These are phyloP conservation scores for Celoporthe dispersa DNA, from an alignment of 2,329 filamentous ascomycete species.

Conservation along the genomic window DNA sequence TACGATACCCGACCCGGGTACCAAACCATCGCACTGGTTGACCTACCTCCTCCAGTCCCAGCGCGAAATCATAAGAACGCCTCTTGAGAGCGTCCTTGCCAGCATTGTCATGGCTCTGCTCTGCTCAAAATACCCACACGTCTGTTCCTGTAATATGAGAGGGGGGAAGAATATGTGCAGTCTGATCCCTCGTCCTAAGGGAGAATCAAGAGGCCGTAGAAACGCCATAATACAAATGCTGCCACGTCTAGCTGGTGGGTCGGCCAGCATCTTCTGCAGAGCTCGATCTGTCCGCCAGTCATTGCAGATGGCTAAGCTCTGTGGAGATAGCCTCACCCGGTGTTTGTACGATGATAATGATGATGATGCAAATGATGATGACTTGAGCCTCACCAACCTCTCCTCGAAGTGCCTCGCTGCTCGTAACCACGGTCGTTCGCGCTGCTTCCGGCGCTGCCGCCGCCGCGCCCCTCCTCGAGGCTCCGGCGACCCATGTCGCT, in stretches of 20 bases:
- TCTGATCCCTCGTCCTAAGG: constrained; percentile 21
- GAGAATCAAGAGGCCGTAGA: constrained; percentile 2
- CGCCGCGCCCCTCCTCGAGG: constrained; percentile 29
- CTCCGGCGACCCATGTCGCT: constrained; percentile 29
- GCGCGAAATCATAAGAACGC: neutral
- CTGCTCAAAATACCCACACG: neutral
- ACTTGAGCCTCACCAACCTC: constrained; percentile 26
- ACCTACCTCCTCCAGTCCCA: neutral
- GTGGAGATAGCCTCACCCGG: neutral
- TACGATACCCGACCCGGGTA: neutral
- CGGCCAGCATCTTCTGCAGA: neutral
- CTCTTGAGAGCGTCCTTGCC: neutral
- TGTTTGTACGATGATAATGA: neutral
- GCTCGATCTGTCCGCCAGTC: neutral
- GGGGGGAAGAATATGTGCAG: constrained; percentile 22
- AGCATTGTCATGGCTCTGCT: neutral
- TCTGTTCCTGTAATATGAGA: constrained; percentile 14
- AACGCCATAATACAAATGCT: constrained; percentile 12
- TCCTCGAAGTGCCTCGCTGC: constrained; percentile 24
- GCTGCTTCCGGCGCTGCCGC: constrained; percentile 28
- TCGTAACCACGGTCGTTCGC: constrained; percentile 25
- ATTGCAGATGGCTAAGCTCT: neutral
- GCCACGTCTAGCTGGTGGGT: neutral
- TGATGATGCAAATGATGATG: neutral
- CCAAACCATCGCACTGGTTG: neutral